Evolutionary conservation across 2,329 filamentous ascomycete species (phyloP), one percentile per base, ranked within the genome.

Genomic region (Basipetospora chlamydospora): DNA sequence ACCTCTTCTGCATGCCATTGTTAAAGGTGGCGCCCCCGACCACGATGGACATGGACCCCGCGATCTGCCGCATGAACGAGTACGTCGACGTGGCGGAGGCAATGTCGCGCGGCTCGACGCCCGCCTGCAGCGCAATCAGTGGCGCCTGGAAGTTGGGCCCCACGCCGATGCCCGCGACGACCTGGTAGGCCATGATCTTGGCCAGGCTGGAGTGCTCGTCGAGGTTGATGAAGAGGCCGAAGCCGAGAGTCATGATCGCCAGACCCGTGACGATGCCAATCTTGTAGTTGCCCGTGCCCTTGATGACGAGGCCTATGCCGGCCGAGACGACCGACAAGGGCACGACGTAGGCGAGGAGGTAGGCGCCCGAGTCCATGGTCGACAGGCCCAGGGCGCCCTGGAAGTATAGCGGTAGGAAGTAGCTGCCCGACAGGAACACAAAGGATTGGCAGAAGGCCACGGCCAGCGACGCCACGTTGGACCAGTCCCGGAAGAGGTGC

Each of bases 401-500:
- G 57, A 86, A 88, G 61, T 92, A 94, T 3, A 93, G 66, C 0
- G 84, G 84, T 4, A 92, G 64, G 59, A 81, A 92, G 63, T 88
- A 92, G 42, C 71, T 74, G 21, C 72, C 74, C 1, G 78, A 72
- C 49, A 88, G 85, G 61, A 88, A 88, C 44, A 80, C 74, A 45
- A 78, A 70, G 30, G 78, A 78, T 53, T 93, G 83, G 42, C 72
- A 67, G 57, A 85, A 84, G 45, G 75, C 77, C 29, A 80, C 63
- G 3, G 59, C 55, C 11, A 86, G 71, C 3, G 73, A 64, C 7
- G 79, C 74, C 21, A 80, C 49, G 22, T 23, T 6, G 22, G 22
- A 23, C 22, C 6, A 23, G 22, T 23, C 22, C 22, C 22, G n/a
- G n/a, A n/a, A n/a, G 44, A 31, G 29, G 9, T 31, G 29, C 9